Evolutionary conservation across 2,329 filamentous ascomycete genomes (phyloP), one percentile per base, ranked within the genome.

Genomic region (Trichoderma cornu-damae): DNA sequence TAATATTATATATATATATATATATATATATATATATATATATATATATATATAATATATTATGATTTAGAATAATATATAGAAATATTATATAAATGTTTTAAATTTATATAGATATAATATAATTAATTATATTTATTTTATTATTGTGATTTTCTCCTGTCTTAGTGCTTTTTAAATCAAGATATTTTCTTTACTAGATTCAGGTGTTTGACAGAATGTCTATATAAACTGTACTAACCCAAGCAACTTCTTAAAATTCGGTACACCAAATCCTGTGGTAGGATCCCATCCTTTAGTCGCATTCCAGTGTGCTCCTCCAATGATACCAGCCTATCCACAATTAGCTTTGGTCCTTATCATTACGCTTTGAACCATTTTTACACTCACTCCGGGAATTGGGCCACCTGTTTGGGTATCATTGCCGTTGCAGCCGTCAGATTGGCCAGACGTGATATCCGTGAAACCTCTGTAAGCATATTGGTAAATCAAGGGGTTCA

Each of bases 401-500:
- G 32, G 28, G 1, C 18, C 32, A n/a, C 20, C 32, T 0, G 51
- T 46, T n/a, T 64, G 62, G 0, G 64, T 63, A 32, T 65, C 69
- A 12, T 64, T 61, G 0, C 52, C 58, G 71, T 76, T 4, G 60
- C 60, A 54, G 77, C 80, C 6, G 72, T 71, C 14, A 64, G 60
- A 57, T 73, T 78, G 47, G 65, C 70, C 70, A 8, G 65, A 69
- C 1, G 68, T 70, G 20, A 64, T 64, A 14, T 64, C 63, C 3
- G 55, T 64, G 52, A 64, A 42, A 2, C 61, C 62, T 51, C 62
- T 44, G 0, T 59, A 9, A 11, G 60, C 61, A 12, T 63, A 48
- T 24, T 66, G 65, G 60, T 79, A 78, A 26, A 79, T 62, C 42
- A 68, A 60, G 7, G 77, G 77, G 59, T 81, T 82, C 37, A 81